A percentile compares a stretch with the other conserved stretches of the same genome.
Conservation (phyloP, 148 eudicot genomes). For the Vaccinium corymbosum region DNA sequence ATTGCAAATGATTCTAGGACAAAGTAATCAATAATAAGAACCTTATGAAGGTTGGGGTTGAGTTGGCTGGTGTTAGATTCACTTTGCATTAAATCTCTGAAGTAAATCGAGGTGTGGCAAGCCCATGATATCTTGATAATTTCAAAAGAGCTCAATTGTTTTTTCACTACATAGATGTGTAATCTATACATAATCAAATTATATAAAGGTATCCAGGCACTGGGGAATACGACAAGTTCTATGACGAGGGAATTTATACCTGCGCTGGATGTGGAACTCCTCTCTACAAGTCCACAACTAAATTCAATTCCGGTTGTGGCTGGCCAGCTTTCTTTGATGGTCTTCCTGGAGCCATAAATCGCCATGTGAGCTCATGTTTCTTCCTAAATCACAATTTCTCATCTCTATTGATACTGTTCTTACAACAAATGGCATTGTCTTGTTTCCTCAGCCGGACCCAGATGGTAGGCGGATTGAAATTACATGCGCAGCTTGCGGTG, state of each 20-base stretch:
- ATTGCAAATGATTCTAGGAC: neutral
- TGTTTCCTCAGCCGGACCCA: constrained; percentile 66
- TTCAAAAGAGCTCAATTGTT: neutral
- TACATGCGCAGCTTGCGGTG: constrained; percentile 98
- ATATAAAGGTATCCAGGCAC: constrained; percentile 58
- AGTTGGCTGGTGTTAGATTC: neutral
- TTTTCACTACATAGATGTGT: neutral
- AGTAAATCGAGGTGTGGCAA: neutral
- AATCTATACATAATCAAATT: neutral
- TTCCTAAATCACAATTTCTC: neutral
- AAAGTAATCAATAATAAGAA: neutral
- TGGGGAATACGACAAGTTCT: constrained; percentile 72
- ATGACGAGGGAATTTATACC: constrained; percentile 60
- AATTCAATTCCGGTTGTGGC: constrained; percentile 95
- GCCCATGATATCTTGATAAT: neutral
- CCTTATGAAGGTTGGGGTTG: neutral
- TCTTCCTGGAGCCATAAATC: constrained; percentile 91
- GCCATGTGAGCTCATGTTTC: constrained; percentile 44
- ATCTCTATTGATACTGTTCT: neutral
- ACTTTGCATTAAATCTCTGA: neutral
- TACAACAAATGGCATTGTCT: neutral
- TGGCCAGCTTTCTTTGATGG: constrained; percentile 99
- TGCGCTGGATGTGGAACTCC: constrained; percentile 94
- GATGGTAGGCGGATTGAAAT: constrained; percentile 91
- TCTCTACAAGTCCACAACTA: constrained; percentile 87